phyloP scores from a whole-genome alignment of 345 rosid genomes.

The Tarenaya hassleriana region DNA sequence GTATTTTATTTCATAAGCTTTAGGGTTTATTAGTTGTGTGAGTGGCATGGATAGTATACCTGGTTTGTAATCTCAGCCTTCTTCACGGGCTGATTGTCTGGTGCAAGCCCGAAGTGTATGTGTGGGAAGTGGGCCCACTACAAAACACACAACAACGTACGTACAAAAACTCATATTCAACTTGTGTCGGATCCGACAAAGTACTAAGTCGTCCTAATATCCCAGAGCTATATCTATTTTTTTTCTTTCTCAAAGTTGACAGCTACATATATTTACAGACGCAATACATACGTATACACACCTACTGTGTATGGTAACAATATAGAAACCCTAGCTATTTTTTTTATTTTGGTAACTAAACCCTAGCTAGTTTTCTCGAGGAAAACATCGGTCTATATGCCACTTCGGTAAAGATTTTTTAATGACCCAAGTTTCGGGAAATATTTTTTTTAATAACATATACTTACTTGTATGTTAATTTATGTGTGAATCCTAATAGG shows the following conservation, averaged over 20 bases:
- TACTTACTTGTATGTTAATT: background rate
- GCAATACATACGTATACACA: no score
- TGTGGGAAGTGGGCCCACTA: conserved; percentile 99
- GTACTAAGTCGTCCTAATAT: conserved; percentile 15
- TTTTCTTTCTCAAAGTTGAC: no score
- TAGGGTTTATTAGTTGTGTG: conserved; percentile 30
- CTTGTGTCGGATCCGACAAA: conserved; percentile 32
- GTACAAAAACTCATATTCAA: conserved; percentile 29
- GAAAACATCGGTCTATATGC: no score
- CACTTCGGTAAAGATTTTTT: no score
- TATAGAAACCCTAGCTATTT: background rate
- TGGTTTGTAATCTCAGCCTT: conserved; percentile 68
- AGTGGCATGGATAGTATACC: conserved; percentile 34
- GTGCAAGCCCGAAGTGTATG: conserved; percentile 95
- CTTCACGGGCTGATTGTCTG: conserved; percentile 96
- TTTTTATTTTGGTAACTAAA: no score
- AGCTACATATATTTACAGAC: no score
- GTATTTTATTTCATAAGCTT: conserved; percentile 15
- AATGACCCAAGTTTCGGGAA: no score
- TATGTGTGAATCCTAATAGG: no score
- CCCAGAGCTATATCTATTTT: conserved; percentile 7
- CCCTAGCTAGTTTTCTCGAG: no score
- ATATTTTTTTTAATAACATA: no score
- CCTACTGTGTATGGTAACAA: no score
- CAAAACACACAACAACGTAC: conserved; percentile 18